A percentile compares a stretch with the other conserved stretches of the same genome.
Conservation (phyloP, 176 grass and related monocot genomes). For the Canna indica region DNA sequence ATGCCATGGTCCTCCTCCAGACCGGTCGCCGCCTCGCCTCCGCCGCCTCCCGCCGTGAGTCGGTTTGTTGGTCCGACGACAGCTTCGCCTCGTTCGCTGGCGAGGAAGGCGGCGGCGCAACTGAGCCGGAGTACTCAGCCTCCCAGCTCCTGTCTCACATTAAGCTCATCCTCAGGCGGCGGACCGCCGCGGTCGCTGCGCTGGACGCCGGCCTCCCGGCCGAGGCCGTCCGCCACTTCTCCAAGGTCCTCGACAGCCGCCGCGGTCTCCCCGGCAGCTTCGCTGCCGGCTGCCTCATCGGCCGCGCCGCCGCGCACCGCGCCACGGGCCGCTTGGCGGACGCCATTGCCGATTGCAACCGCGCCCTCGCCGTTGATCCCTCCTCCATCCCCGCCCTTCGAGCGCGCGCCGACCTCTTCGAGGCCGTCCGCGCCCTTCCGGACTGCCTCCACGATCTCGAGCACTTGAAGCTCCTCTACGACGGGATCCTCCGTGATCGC, state of each 20-base stretch:
- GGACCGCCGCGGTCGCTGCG: slow-evolving; percentile 68
- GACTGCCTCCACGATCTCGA: slow-evolving; percentile 88
- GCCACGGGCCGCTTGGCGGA: slow-evolving; percentile 49
- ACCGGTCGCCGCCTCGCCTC: slow-evolving; percentile 73
- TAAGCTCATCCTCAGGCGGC: slow-evolving; percentile 74
- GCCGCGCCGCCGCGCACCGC: slow-evolving; percentile 57
- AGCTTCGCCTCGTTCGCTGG: slow-evolving; percentile 48
- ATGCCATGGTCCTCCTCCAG: slow-evolving; percentile 84
- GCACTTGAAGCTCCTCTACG: slow-evolving; percentile 83
- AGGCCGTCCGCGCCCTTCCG: slow-evolving; percentile 44
- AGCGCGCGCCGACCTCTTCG: slow-evolving; percentile 62
- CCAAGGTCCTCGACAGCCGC: slow-evolving; percentile 72
- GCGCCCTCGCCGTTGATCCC: slow-evolving; percentile 65
- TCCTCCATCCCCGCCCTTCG: slow-evolving; percentile 86
- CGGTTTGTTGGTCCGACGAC: slow-evolving; percentile 75
- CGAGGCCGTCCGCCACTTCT: slow-evolving; percentile 72
- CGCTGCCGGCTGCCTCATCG: slow-evolving; percentile 71
- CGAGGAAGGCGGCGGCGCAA: slow-evolving; percentile 12
- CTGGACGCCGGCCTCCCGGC: slow-evolving; percentile 66
- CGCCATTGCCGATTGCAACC: slow-evolving; percentile 85
- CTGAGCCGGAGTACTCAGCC: slow-evolving; percentile 53
- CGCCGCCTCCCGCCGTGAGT: slow-evolving; percentile 80
- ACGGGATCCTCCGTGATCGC: slow-evolving; percentile 74
- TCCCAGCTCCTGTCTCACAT: slow-evolving; percentile 67
- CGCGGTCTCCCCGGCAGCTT: slow-evolving; percentile 62